Base-by-base conservation (phyloP, 2,329 filamentous ascomycete genomes). In the Ascochyta viciae-villosae region DNA sequence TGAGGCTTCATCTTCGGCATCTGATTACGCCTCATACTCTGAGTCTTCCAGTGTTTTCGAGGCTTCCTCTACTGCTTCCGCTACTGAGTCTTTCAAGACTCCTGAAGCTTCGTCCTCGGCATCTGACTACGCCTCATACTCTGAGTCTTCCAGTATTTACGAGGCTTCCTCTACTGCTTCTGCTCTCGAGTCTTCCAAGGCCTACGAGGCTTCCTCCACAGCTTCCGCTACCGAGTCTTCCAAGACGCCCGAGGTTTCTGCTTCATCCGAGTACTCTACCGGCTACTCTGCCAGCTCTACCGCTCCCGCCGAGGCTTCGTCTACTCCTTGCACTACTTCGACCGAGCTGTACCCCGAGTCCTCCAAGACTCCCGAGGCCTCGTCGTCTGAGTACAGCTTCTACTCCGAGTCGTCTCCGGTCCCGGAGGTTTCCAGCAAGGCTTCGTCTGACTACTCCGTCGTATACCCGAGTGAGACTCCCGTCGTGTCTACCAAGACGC, bases 371-470 rank as follows among this genome's bases (percentile, higher is more conserved):
- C 51, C 40, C 19, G 51, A 50, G 33, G 45, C n/a, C 12, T 40
- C 37, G 7, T 34, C 42, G 8, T 26, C 24, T 8, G 24, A 44
- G 5, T 49, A 49, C 39, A 33, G 33, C 5, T 49, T 24, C 39
- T 50, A 50, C 48, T 43, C 48, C 26, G 50, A 54, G 35, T 60
- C 49, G 15, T 54, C 54, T 4, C 51, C 51, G 44, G 29, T 50
- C 23, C 52, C 52, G 29, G 52, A 55, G 41, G 41, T 29, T 15
- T 50, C 56, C 10, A 51, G 50, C 39, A 54, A 43, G 31, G 23
- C 44, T 42, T 48, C 40, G 29, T 43, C 50, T 8, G 33, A 31
- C 3, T 44, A 50, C 31, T 39, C 39, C 23, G 37, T 40, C 16
- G 42, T 41, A 16, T 52, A 52, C 35, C 26, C 34, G 2, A 42